Evolutionary conservation across 1,284 basidiomycete species (phyloP).

Genomic region (Pseudozyma pruni): DNA sequence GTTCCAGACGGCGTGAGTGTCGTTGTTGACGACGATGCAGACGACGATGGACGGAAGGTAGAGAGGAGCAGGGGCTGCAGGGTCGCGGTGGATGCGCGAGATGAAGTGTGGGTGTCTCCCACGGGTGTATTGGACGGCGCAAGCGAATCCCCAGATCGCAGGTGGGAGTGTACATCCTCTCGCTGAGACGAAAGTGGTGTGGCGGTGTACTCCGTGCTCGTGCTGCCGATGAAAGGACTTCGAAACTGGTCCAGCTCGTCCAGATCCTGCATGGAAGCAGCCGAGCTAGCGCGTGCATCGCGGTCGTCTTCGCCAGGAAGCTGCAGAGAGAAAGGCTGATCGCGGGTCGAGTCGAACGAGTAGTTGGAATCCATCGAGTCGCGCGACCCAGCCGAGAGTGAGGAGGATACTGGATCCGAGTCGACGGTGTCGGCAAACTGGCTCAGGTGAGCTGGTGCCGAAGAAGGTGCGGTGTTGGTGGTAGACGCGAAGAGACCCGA

Average conservation of each 20-base stretch:
- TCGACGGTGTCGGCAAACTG: background rate
- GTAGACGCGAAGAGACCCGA: background rate
- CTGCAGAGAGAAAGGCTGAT: slow-evolving; percentile 34
- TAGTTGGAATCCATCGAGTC: slow-evolving; percentile 29
- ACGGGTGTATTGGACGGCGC: no score
- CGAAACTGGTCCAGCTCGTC: slow-evolving; percentile 9
- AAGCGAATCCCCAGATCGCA: no score
- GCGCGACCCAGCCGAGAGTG: slow-evolving; percentile 17
- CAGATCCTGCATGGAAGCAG: slow-evolving; percentile 18
- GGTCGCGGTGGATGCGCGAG: background rate
- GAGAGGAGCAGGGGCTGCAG: slow-evolving; percentile 26
- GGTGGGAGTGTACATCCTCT: no score
- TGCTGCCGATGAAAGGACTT: slow-evolving; percentile 5
- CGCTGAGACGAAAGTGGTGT: no score
- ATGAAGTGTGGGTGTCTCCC: no score
- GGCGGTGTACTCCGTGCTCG: no score
- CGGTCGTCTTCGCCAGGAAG: slow-evolving; percentile 13
- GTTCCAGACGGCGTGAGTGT: slow-evolving; percentile 15
- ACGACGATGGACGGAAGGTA: slow-evolving; percentile 25
- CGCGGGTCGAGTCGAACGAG: slow-evolving; percentile 23
- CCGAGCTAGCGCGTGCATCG: slow-evolving; percentile 6
- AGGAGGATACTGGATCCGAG: slow-evolving; percentile 12
- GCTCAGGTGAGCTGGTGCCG: background rate
- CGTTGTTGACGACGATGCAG: slow-evolving; percentile 18
- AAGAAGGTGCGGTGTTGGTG: background rate